Evolutionary conservation across 2,329 filamentous ascomycete genomes (phyloP).

Genomic region (Sporothrix globosa): DNA sequence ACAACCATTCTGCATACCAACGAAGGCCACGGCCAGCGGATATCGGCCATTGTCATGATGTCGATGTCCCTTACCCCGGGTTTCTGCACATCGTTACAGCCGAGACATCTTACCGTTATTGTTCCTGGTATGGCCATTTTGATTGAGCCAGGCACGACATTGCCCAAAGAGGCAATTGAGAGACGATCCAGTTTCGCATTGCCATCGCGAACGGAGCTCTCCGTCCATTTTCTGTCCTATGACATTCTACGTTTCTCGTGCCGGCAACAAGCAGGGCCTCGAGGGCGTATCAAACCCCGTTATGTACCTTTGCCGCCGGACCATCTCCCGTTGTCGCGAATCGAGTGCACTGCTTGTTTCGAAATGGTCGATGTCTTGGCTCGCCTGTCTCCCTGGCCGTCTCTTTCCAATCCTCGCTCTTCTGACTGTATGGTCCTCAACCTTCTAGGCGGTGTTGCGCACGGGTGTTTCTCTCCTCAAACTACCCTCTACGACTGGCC

Average conservation of each 20-base stretch:
- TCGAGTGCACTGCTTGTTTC: conserved; percentile 20
- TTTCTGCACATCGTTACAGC: not conserved
- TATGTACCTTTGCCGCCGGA: not conserved
- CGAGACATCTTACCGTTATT: too few species aligned
- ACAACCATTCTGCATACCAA: too few species aligned
- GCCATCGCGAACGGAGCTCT: too few species aligned
- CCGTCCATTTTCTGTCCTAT: too few species aligned
- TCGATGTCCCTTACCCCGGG: not conserved
- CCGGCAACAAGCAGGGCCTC: not conserved
- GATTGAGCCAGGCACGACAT: not conserved
- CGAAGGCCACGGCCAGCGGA: too few species aligned
- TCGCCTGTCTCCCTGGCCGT: not conserved
- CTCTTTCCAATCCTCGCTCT: not conserved
- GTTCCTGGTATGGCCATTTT: not conserved
- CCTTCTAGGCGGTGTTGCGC: not conserved
- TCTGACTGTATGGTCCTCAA: not conserved
- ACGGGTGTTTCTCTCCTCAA: not conserved
- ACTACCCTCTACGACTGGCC: not conserved
- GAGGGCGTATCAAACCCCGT: not conserved
- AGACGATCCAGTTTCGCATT: not conserved
- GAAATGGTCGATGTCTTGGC: not conserved
- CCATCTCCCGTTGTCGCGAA: not conserved
- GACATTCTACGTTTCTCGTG: not conserved
- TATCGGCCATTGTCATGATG: not conserved
- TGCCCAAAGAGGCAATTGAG: not conserved